Base-by-base conservation (phyloP, 805 yeast species). In the Wickerhamiella sergipiensis region DNA sequence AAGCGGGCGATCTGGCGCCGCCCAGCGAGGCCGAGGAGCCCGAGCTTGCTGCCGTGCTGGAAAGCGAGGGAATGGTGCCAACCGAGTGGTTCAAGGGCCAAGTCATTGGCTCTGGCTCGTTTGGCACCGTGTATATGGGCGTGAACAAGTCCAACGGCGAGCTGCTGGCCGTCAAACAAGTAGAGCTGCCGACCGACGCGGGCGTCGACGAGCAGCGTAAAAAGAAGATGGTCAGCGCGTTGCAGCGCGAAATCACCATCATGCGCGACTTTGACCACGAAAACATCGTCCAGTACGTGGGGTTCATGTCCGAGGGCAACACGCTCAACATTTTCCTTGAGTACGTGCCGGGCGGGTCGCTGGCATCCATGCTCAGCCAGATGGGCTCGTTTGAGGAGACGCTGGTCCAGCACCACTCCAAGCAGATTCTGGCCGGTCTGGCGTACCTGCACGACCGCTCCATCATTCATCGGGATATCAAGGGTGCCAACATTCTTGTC, bases 121-220 rank as follows among this genome's bases (percentile, higher is more conserved):
- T 88, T 71, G 98, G 97, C 31, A 81, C 86, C 1, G 98, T 92
- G 1, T 89, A 83, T 55, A 69, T 92, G 38, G 98, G 97, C 0
- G 80, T 92, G 80, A 86, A 89, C 63, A 84, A 95, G 1, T 67
- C 82, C 33, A 88, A 95, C 0, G 98, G 98, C 43, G 97, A 88
- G 63, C 71, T 92, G 48, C 86, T 90, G 95, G 98, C 97, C 0
- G 96, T 92, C 18, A 92, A 92, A 62, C 96, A 89, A 64, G 96
- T 92, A 1, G 83, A 82, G 46, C 64, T 89, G 17, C 81, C 84
- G 1, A 66, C 53, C 51, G 73, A 61, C 18, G 59, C 56, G 36
- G 58, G 55, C 18, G 64, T 54, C 45, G 68, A 59, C 39, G 57
- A 53, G 36, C 52, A 46, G 19, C 58, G 61, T 49, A 50, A 52